A percentile compares a stretch with the other conserved stretches of the same genome.
Evolutionary conservation across 2,329 filamentous ascomycete genomes (phyloP).

Genomic region (Fusarium verrucosum): DNA sequence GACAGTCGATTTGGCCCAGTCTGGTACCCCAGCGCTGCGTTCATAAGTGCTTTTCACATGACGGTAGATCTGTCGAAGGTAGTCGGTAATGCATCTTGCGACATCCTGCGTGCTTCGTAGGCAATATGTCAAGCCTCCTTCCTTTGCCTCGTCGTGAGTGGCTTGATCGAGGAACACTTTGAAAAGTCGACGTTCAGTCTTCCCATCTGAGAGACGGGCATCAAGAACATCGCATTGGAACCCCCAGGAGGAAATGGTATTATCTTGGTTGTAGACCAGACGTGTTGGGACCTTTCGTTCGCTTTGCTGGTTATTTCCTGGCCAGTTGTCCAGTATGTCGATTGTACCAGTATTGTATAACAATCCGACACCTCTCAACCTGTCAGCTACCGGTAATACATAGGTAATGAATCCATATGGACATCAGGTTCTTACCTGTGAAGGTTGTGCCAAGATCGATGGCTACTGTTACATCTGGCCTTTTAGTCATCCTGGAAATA

Average conservation of each 20-base stretch:
- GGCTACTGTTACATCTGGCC: not conserved
- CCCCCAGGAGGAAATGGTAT: not conserved
- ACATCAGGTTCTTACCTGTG: not conserved
- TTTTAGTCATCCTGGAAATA: not conserved
- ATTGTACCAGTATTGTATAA: not conserved
- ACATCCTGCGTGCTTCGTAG: not conserved
- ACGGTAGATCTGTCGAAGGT: not conserved
- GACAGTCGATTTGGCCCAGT: not conserved
- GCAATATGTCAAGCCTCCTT: not conserved
- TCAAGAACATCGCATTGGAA: not conserved
- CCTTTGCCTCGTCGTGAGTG: not conserved
- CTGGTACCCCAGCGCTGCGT: not conserved
- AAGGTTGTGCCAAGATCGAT: constrained; percentile 1
- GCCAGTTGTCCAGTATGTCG: not conserved
- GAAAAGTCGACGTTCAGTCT: not conserved
- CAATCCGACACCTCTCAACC: not conserved
- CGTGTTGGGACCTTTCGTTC: not conserved
- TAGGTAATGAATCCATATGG: not conserved
- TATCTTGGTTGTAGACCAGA: not conserved
- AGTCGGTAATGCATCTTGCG: not conserved
- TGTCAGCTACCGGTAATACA: not conserved
- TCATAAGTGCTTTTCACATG: not conserved
- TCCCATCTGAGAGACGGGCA: not conserved
- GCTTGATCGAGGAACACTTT: not conserved
- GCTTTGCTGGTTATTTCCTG: not conserved